Percentiles rank a stretch among this genome's conserved stretches.
Conservation (phyloP, 2,329 filamentous ascomycete species). For the Blastomyces silverae region DNA sequence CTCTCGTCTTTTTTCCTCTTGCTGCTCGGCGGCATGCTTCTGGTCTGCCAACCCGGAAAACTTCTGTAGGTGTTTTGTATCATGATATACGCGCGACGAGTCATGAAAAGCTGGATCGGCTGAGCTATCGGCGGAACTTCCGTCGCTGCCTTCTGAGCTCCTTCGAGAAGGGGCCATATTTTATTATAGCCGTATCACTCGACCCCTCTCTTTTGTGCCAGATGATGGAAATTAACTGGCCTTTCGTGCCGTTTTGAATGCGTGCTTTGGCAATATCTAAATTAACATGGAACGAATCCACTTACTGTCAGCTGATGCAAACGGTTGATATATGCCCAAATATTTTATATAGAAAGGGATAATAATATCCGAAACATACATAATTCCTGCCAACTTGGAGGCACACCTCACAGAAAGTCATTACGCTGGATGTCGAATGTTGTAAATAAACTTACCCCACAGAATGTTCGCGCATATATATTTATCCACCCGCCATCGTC, state of each 20-base stretch:
- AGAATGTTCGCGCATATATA: background rate
- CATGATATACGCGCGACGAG: background rate
- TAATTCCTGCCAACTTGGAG: background rate
- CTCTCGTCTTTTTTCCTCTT: background rate
- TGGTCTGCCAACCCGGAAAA: conserved; percentile 2
- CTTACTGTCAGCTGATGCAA: background rate
- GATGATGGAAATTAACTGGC: background rate
- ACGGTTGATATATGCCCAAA: background rate
- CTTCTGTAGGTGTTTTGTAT: background rate
- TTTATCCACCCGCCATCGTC: background rate
- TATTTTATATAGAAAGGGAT: background rate
- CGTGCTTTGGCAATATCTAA: background rate
- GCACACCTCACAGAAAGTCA: background rate
- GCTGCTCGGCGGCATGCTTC: conserved; percentile 1
- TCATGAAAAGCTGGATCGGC: background rate
- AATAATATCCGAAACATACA: background rate
- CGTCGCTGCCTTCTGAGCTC: background rate
- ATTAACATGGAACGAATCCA: background rate
- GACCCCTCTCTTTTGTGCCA: background rate
- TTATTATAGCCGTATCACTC: background rate
- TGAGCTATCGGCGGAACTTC: background rate
- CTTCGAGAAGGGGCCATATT: background rate
- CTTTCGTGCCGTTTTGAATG: background rate
- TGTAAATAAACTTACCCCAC: background rate
- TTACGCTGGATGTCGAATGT: background rate